Evolutionary conservation across 148 eudicot species (phyloP), one percentile per base, ranked within the genome.

Genomic region (Polygonum aviculare): DNA sequence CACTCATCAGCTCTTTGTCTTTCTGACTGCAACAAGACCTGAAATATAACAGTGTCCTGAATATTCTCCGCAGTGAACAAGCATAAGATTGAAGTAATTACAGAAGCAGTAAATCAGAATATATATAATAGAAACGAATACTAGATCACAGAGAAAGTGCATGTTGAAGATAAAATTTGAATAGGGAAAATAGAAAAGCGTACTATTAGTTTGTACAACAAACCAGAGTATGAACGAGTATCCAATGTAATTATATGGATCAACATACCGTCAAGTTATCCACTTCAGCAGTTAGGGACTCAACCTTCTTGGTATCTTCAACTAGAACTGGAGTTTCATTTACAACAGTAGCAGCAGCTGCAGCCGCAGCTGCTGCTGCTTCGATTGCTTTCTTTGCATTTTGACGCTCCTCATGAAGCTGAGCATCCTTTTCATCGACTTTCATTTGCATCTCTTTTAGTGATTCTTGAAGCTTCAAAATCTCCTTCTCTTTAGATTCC

Each of bases 251-350:
- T 62, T 11, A 60, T 4, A 31, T 45, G 11, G 26, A 75, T 52
- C 16, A 74, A 52, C 54, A 75, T 86, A 95, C 99, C 93, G 93
- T 88, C 79, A 95, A 81, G 73, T 80, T 82, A 72, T 90, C 88
- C 82, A 92, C 86, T 85, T 95, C 96, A 50, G 84, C 86, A 75
- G 81, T 84, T 54, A 95, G 81, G 74, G 84, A 79, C 72, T 87
- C 93, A 79, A 88, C 80, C 75, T 89, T 87, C 78, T 81, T 84
- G 47, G 92, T 88, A 82, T 94, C 96, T 82, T 90, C 92, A 69
- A 87, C 88, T 62, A 86, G 81, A 72, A 90, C 92, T 76, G 88
- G 90, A 54, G 86, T 87, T 83, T 90, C 98, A 77, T 89, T 79
- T 78, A 87, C 85, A 72, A 79, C 81, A 19, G 85, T 75, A 10